Evolutionary conservation across 768 basidiomycete species (phyloP).

Genomic region (Erythrobasidium yunnanense): DNA sequence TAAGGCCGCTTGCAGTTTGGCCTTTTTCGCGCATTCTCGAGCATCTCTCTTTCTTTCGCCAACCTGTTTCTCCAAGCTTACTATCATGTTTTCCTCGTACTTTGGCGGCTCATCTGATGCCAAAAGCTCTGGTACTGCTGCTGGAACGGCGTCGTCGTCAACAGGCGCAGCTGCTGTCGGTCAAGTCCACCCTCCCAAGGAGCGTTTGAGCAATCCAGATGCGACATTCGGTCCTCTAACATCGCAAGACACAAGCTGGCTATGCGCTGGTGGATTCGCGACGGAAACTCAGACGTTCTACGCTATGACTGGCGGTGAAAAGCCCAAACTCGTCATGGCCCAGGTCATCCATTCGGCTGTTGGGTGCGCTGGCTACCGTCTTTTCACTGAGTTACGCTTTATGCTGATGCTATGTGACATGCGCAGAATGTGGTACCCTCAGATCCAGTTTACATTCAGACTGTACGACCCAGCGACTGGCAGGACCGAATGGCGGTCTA

Average conservation of each 20-base stretch:
- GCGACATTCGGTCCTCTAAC: conserved; percentile 56
- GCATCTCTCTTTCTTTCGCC: no score
- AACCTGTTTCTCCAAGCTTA: no score
- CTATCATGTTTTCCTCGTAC: conserved; percentile 12
- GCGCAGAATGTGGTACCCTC: conserved; percentile 77
- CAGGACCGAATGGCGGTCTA: conserved; percentile 68
- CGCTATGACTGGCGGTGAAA: conserved; percentile 52
- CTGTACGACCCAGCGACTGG: conserved; percentile 65
- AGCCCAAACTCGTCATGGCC: conserved; percentile 61
- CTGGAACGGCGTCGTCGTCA: not conserved
- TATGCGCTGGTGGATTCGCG: conserved; percentile 67
- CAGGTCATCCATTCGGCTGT: conserved; percentile 52
- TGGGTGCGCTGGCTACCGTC: conserved; percentile 52
- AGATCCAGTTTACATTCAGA: conserved; percentile 88
- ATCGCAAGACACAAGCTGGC: conserved; percentile 67
- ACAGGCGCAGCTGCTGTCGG: not conserved
- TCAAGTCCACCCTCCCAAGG: conserved; percentile 12
- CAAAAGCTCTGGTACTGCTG: not conserved
- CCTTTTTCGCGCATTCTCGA: no score
- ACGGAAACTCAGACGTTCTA: conserved; percentile 90
- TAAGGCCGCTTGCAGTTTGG: no score
- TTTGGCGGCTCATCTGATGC: conserved; percentile 3
- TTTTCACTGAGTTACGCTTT: not conserved
- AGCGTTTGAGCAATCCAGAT: conserved; percentile 12
- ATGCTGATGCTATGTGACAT: not conserved